These are phyloP conservation scores for Coemansia sp. DNA, from an alignment of 371 early-diverging fungal genomes.

Conservation along the genomic window DNA sequence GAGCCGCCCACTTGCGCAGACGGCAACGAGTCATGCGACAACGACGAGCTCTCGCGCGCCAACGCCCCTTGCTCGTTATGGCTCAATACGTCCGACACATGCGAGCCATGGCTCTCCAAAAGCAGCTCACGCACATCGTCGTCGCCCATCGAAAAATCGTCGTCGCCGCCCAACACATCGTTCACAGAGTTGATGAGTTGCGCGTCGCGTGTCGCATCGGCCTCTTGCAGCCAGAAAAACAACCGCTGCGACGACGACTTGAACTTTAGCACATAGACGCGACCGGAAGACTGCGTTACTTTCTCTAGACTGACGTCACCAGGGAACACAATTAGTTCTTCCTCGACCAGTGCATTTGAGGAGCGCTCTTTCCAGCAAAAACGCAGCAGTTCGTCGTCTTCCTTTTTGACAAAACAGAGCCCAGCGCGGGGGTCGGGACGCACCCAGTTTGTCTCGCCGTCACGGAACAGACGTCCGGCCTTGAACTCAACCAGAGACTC, in stretches of 20 bases:
- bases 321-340: slow-evolving; percentile 73
- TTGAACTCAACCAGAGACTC: slow-evolving; percentile 60
- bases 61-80: slow-evolving; percentile 49
- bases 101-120: slow-evolving; percentile 11
- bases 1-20: slow-evolving; percentile 50
- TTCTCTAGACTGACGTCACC: slow-evolving; percentile 71
- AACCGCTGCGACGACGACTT: slow-evolving; percentile 68
- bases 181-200: slow-evolving; percentile 16
- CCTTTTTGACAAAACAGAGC: slow-evolving; percentile 48
- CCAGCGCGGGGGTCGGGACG: slow-evolving; percentile 74
- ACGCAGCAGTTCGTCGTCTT: slow-evolving; percentile 68
- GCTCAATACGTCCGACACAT: slow-evolving; percentile 37
- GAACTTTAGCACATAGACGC: slow-evolving; percentile 73
- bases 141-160: slow-evolving; percentile 1
- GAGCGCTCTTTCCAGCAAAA: slow-evolving; percentile 76
- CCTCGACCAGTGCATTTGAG: slow-evolving; percentile 19
- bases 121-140: slow-evolving; percentile 1
- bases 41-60: slow-evolving; percentile 32
- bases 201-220: slow-evolving; percentile 53
- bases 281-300: slow-evolving; percentile 68
- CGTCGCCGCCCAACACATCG: slow-evolving; percentile 11
- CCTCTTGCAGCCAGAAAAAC: slow-evolving; percentile 84
- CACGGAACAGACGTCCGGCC: slow-evolving; percentile 72
- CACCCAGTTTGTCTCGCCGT: slow-evolving; percentile 62
- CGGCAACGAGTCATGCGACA: slow-evolving; percentile 18